Evolutionary conservation across 495 filamentous ascomycete genomes (phyloP).

Genomic region (Aspergillus cavernicola): DNA sequence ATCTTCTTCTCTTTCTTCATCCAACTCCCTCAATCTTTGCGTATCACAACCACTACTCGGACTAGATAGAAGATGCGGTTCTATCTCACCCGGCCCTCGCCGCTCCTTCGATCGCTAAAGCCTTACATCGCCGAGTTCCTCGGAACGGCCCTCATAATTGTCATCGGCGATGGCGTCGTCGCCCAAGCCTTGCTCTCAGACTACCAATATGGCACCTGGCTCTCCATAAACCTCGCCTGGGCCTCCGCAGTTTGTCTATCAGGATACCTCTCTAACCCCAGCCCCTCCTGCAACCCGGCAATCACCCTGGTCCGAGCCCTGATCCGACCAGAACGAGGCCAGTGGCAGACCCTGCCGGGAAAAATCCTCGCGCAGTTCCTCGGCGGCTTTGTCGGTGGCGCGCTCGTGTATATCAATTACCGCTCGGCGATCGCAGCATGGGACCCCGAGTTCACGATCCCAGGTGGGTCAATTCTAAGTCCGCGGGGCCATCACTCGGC

Average conservation of each 20-base stretch:
- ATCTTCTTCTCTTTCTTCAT: no score
- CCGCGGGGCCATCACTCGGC: slow-evolving; percentile 33
- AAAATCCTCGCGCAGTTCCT: slow-evolving; percentile 31
- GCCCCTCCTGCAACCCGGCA: slow-evolving; percentile 32
- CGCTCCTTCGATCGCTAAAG: slow-evolving; percentile 19
- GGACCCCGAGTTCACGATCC: slow-evolving; percentile 39
- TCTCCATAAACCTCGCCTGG: slow-evolving; percentile 38
- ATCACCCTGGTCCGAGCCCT: slow-evolving; percentile 28
- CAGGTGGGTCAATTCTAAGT: slow-evolving; percentile 34
- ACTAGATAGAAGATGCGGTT: slow-evolving; percentile 8
- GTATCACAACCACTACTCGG: no score
- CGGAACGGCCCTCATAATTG: slow-evolving; percentile 32
- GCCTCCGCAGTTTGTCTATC: slow-evolving; percentile 31
- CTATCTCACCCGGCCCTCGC: slow-evolving; percentile 18
- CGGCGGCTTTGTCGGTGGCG: slow-evolving; percentile 33
- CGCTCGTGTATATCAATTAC: slow-evolving; percentile 35
- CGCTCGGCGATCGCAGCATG: slow-evolving; percentile 32
- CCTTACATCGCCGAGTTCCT: slow-evolving; percentile 37
- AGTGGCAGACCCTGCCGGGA: slow-evolving; percentile 30
- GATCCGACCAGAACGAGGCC: slow-evolving; percentile 26
- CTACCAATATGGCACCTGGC: slow-evolving; percentile 37
- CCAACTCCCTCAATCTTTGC: no score
- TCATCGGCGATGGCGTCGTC: slow-evolving; percentile 36
- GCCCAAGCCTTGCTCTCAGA: slow-evolving; percentile 34
- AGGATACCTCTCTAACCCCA: slow-evolving; percentile 28